Conservation (phyloP, 192 early-diverging fungal genomes). For the Kickxella alabastrina region DNA sequence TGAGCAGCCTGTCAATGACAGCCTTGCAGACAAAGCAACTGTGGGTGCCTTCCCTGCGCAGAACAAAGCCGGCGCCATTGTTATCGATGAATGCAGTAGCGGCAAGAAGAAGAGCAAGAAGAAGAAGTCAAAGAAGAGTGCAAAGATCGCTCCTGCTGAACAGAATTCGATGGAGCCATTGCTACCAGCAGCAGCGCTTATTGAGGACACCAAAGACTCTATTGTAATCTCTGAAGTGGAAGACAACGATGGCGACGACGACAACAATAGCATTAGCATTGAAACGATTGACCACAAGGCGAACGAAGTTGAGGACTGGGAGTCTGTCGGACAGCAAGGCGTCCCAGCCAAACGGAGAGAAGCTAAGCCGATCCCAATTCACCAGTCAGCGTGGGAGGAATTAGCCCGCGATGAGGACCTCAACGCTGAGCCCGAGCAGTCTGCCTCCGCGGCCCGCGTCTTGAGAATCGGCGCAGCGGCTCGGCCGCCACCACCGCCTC, state of each 20-base stretch:
- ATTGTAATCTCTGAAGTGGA: too few species aligned
- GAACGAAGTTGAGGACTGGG: constrained; percentile 29
- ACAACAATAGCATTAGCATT: too few species aligned
- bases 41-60: constrained; percentile 15
- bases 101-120: not conserved
- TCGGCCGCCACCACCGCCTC: constrained; percentile 13
- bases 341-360: not conserved
- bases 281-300: not conserved
- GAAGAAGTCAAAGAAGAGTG: constrained; percentile 7
- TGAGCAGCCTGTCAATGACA: not conserved
- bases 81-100: too few species aligned
- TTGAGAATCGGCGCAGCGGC: constrained; percentile 35
- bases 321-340: constrained; percentile 7
- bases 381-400: constrained; percentile 23
- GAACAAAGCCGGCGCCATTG: not conserved
- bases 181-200: not conserved
- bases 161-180: not conserved
- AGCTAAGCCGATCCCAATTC: constrained; percentile 19
- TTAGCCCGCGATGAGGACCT: constrained; percentile 20
- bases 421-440: constrained; percentile 2
- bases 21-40: not conserved
- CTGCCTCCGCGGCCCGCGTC: constrained; percentile 10
- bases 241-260: too few species aligned
- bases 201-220: too few species aligned
- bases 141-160: not conserved